Conservation (phyloP, 139 green algal species). For the Deuterostichococcus epilithicus region DNA sequence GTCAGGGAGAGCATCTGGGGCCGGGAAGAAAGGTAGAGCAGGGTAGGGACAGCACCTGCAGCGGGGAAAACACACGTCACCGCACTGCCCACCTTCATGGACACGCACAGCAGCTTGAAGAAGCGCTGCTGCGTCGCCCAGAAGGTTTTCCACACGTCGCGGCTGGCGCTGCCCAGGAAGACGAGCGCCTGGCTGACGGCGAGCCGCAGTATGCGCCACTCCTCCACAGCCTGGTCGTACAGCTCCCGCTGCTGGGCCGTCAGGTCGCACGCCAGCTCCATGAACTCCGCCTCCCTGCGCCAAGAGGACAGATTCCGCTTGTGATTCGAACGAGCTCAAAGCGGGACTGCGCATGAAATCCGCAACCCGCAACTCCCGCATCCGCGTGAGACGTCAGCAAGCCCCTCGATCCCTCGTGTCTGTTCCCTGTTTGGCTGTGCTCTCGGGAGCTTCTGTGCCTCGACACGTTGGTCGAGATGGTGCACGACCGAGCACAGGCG, state of each 20-base stretch:
- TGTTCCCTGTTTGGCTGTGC: too few species aligned
- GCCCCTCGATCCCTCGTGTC: too few species aligned
- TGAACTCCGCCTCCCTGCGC: constrained; percentile 73
- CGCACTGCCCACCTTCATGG: constrained; percentile 61
- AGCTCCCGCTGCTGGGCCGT: constrained; percentile 39
- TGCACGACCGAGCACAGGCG: neutral
- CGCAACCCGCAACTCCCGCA: too few species aligned
- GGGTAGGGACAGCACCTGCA: neutral
- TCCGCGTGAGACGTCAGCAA: too few species aligned
- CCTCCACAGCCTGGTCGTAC: constrained; percentile 67
- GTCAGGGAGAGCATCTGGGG: too few species aligned
- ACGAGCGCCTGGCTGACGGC: constrained; percentile 23
- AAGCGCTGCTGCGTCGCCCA: constrained; percentile 87
- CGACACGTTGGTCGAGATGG: too few species aligned
- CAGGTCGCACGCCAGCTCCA: constrained; percentile 59
- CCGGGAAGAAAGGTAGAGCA: too few species aligned
- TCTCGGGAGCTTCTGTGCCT: too few species aligned
- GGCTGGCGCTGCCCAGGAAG: constrained; percentile 23
- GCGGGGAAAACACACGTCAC: neutral
- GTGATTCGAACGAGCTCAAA: too few species aligned
- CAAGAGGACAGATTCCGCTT: neutral
- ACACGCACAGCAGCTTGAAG: constrained; percentile 87
- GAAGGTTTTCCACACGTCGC: constrained; percentile 62
- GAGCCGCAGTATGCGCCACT: constrained; percentile 31
- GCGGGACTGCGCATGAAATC: too few species aligned